Conservation (phyloP, 1,284 basidiomycete genomes). For the Trametes pubescens region DNA sequence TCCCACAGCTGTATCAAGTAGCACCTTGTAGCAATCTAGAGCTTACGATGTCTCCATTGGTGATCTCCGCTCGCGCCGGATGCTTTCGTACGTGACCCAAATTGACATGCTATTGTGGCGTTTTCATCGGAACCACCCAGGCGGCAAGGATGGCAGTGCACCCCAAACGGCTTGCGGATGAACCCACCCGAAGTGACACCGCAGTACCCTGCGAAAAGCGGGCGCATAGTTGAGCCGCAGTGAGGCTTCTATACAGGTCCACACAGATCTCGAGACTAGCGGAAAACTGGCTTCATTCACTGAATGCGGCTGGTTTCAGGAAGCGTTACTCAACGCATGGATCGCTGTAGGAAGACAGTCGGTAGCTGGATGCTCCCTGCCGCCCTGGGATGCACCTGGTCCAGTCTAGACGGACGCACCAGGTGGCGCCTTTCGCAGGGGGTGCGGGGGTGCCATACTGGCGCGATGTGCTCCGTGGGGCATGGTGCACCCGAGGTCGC, state of each 20-base stretch:
- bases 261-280: not conserved
- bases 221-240: not conserved
- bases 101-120: not conserved
- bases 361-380: not conserved
- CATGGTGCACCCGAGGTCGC: not conserved
- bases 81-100: not conserved
- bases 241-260: not conserved
- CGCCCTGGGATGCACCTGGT: not conserved
- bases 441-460: not conserved
- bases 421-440: no score
- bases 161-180: not conserved
- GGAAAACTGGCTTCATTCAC: not conserved
- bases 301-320: not conserved
- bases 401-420: not conserved
- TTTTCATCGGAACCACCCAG: not conserved
- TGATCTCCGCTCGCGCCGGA: not conserved
- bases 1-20: not conserved
- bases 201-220: not conserved
- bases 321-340: not conserved
- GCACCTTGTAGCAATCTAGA: slow-evolving; percentile 5
- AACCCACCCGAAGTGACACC: not conserved
- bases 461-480: not conserved
- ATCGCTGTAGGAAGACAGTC: not conserved
- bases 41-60: not conserved
- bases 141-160: not conserved